These are phyloP conservation scores for Scheffersomyces quercinus DNA, from an alignment of 1,139 yeast genomes.

Conservation along the genomic window DNA sequence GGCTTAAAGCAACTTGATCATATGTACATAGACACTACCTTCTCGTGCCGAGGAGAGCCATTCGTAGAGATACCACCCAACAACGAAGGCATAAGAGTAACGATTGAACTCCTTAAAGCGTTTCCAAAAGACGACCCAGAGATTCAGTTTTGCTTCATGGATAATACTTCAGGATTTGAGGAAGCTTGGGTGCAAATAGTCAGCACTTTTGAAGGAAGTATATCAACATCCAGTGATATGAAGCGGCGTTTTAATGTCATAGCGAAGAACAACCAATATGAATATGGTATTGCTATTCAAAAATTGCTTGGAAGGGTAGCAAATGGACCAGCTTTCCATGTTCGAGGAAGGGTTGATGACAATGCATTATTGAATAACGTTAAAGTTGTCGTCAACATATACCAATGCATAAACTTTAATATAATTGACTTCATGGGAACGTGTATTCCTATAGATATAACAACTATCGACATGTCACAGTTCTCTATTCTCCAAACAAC, in stretches of 20 bases:
- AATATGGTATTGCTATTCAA: neutral
- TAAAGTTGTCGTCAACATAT: slow-evolving; percentile 24
- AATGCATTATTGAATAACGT: neutral
- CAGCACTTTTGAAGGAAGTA: slow-evolving; percentile 26
- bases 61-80: slow-evolving; percentile 46
- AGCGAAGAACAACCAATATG: neutral
- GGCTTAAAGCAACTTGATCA: slow-evolving; percentile 39
- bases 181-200: slow-evolving; percentile 51
- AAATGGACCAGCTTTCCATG: slow-evolving; percentile 21
- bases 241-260: slow-evolving; percentile 16
- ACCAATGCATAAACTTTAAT: slow-evolving; percentile 45
- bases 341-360: slow-evolving; percentile 20
- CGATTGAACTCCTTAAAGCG: slow-evolving; percentile 30
- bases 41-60: slow-evolving; percentile 52
- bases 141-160: slow-evolving; percentile 42
- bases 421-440: slow-evolving; percentile 33
- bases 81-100: slow-evolving; percentile 39
- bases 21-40: slow-evolving; percentile 60
- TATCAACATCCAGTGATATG: slow-evolving; percentile 33
- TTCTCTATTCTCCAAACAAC: slow-evolving; percentile 20
- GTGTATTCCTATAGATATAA: slow-evolving; percentile 26
- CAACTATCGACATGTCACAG: slow-evolving; percentile 15
- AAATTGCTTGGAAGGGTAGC: slow-evolving; percentile 5
- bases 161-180: slow-evolving; percentile 55
- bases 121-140: slow-evolving; percentile 47